A percentile compares a stretch with the other conserved stretches of the same genome.
These are phyloP conservation scores for Ceratocystis eucalypticola DNA, from an alignment of 2,329 filamentous ascomycete species.

Conservation along the genomic window DNA sequence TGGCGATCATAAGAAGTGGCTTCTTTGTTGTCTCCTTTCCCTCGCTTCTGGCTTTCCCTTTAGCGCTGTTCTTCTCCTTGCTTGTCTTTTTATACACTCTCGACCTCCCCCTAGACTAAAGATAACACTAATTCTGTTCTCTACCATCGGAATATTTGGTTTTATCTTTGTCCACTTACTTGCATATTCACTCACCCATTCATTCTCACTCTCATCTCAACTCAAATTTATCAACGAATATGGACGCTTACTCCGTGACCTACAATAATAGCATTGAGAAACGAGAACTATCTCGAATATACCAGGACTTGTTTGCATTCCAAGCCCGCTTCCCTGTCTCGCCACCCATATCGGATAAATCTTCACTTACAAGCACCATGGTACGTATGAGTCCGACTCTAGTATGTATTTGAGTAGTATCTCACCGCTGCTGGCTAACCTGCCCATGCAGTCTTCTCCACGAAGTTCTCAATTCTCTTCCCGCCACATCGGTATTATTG, in stretches of 20 bases:
- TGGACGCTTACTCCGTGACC: conserved; percentile 19
- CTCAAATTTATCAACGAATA: neutral
- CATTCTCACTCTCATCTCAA: neutral
- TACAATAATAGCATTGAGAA: conserved; percentile 14
- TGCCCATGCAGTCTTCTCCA: neutral
- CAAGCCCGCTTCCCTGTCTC: conserved; percentile 11
- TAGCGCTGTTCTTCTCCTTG: too few relatives aligned
- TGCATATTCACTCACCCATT: too few relatives aligned
- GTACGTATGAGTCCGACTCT: neutral
- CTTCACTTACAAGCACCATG: conserved; percentile 12
- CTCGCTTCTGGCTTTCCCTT: neutral
- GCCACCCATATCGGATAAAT: conserved; percentile 5
- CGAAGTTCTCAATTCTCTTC: neutral
- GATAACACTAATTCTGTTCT: too few relatives aligned
- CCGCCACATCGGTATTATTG: conserved; percentile 40
- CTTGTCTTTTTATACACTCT: too few relatives aligned
- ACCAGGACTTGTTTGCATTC: conserved; percentile 17
- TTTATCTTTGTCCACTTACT: too few relatives aligned
- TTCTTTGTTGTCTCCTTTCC: neutral
- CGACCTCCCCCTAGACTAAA: too few relatives aligned
- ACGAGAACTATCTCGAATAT: conserved; percentile 13
- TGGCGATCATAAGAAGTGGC: neutral
- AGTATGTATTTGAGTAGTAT: neutral
- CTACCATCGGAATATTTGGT: too few relatives aligned
- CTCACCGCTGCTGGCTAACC: neutral